Evolutionary conservation across 1,284 basidiomycete species (phyloP).

Genomic region (Boletus sp.): DNA sequence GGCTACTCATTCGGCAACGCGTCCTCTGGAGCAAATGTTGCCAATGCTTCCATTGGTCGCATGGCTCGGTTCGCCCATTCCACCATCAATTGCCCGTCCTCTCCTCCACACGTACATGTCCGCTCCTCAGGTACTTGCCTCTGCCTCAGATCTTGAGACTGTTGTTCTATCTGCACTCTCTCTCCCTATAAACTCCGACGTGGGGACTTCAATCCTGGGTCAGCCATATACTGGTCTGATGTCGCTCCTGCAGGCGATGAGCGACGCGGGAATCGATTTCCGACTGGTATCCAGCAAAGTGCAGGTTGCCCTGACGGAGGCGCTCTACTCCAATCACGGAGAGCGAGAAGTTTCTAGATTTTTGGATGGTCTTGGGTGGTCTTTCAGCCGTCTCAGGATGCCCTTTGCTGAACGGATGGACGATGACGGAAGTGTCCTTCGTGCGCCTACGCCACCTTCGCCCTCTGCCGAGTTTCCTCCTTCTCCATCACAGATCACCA

Average conservation of each 20-base stretch:
- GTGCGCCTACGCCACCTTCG: slow-evolving; percentile 15
- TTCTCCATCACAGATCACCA: slow-evolving; percentile 25
- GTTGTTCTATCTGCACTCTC: slow-evolving; percentile 34
- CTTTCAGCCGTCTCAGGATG: slow-evolving; percentile 30
- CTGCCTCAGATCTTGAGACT: slow-evolving; percentile 35
- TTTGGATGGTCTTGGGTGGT: slow-evolving; percentile 23
- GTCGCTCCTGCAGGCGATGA: slow-evolving; percentile 29
- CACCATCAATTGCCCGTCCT: slow-evolving; percentile 22
- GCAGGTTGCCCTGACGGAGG: slow-evolving; percentile 29
- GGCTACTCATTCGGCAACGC: slow-evolving; percentile 4
- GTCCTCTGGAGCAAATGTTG: slow-evolving; percentile 19
- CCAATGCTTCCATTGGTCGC: slow-evolving; percentile 20
- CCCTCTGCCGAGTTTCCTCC: slow-evolving; percentile 21
- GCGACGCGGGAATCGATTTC: slow-evolving; percentile 24
- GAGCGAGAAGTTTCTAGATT: slow-evolving; percentile 32
- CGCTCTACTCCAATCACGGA: slow-evolving; percentile 26
- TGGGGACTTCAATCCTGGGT: neutral
- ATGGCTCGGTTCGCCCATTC: slow-evolving; percentile 20
- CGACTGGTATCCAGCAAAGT: slow-evolving; percentile 26
- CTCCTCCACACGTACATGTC: slow-evolving; percentile 38
- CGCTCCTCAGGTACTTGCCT: slow-evolving; percentile 28
- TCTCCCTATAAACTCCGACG: slow-evolving; percentile 17
- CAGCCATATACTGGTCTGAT: slow-evolving; percentile 24
- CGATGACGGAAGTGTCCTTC: slow-evolving; percentile 9
- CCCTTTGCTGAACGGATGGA: slow-evolving; percentile 27